Evolutionary conservation across 2,329 filamentous ascomycete species (phyloP), one percentile per base, ranked within the genome.

Genomic region (Spiromastix sp.): DNA sequence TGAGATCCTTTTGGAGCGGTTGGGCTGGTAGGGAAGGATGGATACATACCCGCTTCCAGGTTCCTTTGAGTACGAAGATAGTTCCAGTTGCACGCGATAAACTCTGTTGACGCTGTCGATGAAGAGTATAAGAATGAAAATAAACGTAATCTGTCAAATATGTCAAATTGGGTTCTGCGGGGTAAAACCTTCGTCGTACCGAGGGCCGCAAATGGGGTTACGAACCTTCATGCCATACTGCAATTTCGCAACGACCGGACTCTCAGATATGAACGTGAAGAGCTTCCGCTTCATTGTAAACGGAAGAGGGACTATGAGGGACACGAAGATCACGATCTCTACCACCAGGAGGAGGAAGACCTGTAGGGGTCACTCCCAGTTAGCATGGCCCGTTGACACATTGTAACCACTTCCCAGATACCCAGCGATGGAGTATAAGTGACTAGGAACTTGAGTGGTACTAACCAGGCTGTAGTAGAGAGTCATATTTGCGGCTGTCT

Each of bases 81-180:
- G 71, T 67, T 98, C 91, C 45, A 91, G 65, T 66, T 96, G 89
- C 37, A 98, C 91, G 43, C 91, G 84, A 64, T 95, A 98, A 54
- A 98, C 91, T 46, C 91, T 85, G 62, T 81, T 82, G 61, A 96
- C 87, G 57, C 86, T 94, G 67, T 98, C 91, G 52, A 96, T 76
- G 67, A 98, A 98, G 46, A 98, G 80, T 46, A 98, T 94, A 40
- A 96, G 71, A 54, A 98, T 96, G 68, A 98, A 98, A 57, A 98
- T 89, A 59, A 98, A 98, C 2, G 86, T 94, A 39, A 98, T 98
- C 76, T 80, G 42, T 15, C 27, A 24, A 24, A n/a, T n/a, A n/a
- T n/a, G n/a, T n/a, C n/a, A n/a, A n/a, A n/a, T n/a, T n/a, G n/a
- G n/a, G n/a, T n/a, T n/a, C n/a, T n/a, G n/a, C n/a, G n/a, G n/a